These are phyloP conservation scores for Amphirosellinia nigrospora DNA, from an alignment of 495 filamentous ascomycete species.

Conservation along the genomic window DNA sequence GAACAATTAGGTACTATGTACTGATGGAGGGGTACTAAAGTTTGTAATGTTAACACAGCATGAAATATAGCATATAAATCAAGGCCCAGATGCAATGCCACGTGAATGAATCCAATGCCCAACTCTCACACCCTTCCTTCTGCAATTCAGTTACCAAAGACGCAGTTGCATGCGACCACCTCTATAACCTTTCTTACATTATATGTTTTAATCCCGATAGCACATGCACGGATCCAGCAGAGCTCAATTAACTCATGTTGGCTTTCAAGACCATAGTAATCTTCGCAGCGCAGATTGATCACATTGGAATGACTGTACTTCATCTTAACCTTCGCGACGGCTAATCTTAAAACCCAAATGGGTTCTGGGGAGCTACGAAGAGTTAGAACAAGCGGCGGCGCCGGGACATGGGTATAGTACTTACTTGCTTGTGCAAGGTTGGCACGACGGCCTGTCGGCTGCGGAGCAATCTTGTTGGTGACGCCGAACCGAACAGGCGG, in stretches of 20 bases:
- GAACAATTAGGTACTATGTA: constrained; percentile 23
- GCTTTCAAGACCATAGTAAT: background rate
- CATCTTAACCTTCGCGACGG: background rate
- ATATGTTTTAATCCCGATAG: background rate
- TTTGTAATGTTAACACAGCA: constrained; percentile 7
- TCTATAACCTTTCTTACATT: background rate
- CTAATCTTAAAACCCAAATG: constrained; percentile 78
- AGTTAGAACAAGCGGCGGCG: constrained; percentile 26
- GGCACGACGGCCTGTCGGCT: constrained; percentile 87
- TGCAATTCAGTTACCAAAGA: background rate
- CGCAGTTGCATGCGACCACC: background rate
- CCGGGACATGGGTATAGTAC: constrained; percentile 47
- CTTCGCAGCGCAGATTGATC: background rate
- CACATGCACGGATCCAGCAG: background rate
- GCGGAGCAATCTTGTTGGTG: constrained; percentile 79
- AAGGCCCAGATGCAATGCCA: constrained; percentile 18
- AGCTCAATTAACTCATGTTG: background rate
- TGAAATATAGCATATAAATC: constrained; percentile 15
- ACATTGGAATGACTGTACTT: background rate
- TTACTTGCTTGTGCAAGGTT: constrained; percentile 95
- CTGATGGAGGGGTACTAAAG: background rate
- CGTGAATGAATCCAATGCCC: constrained; percentile 13
- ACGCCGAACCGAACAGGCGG: constrained; percentile 91
- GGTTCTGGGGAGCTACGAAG: constrained; percentile 79
- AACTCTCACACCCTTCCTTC: background rate